Conservation (phyloP, 805 yeast genomes). For the Cyberlindnera nakhonratchasimensis region DNA sequence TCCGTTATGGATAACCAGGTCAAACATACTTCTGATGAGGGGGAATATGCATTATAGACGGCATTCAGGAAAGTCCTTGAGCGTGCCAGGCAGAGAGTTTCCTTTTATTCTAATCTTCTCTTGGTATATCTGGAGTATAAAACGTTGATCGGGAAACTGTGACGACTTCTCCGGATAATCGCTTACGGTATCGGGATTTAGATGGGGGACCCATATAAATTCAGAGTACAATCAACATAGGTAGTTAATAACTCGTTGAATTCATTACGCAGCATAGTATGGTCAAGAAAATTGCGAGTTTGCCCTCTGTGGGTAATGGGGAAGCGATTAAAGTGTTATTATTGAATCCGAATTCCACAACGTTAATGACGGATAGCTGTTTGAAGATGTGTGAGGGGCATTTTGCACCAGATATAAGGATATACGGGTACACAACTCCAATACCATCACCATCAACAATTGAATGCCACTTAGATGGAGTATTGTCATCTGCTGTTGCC, state of each 20-base stretch:
- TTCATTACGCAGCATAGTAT: too few relatives aligned
- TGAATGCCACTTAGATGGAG: constrained; percentile 35
- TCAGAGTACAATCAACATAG: too few relatives aligned
- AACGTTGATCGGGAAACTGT: constrained; percentile 8
- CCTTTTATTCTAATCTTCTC: too few relatives aligned
- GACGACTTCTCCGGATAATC: constrained; percentile 7
- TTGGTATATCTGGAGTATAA: constrained; percentile 2
- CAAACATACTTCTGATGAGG: constrained; percentile 12
- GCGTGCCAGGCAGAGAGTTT: too few relatives aligned
- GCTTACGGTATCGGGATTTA: too few relatives aligned
- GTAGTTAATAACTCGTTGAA: too few relatives aligned
- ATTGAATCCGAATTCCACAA: constrained; percentile 32
- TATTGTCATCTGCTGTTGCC: constrained; percentile 31
- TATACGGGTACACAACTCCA: constrained; percentile 33
- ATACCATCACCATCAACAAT: constrained; percentile 29
- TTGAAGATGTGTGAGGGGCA: constrained; percentile 29
- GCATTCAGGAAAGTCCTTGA: too few relatives aligned
- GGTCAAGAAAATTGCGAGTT: constrained; percentile 11
- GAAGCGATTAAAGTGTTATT: constrained; percentile 26
- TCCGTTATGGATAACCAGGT: constrained; percentile 32
- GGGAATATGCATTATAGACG: too few relatives aligned
- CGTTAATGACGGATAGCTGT: constrained; percentile 31
- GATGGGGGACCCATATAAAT: too few relatives aligned
- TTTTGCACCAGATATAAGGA: constrained; percentile 30
- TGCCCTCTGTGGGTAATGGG: constrained; percentile 15